Base-by-base conservation (phyloP, 768 basidiomycete species). In the Wakefieldia striispora region DNA sequence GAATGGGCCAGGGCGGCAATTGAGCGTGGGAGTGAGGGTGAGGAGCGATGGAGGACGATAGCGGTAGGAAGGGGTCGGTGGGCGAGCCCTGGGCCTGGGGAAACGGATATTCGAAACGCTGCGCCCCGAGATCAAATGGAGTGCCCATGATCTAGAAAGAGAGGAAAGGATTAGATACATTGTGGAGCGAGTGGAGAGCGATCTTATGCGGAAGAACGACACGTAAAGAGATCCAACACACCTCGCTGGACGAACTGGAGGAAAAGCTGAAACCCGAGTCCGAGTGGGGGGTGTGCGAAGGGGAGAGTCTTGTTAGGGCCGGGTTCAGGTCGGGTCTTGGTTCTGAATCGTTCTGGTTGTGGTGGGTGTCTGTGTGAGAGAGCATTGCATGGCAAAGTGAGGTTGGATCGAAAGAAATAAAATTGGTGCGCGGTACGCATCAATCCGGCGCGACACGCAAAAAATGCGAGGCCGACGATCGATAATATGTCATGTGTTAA, bases 61-160 rank as follows among this genome's bases (percentile, higher is more conserved):
- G 52, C 3, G 65, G 61, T 1, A 51, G 26, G 41, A 63, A 66
- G 0, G 56, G 47, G 51, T 68, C 66, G 6, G 58, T 62, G 9
- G 66, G 61, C 0, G 68, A 58, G 48, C 54, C 57, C 58, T 68
- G 68, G 38, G 63, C 48, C 12, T 56, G 44, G 47, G 66, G 66
- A 40, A 68, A 68, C 0, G 66, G 66, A 39, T 68, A 68, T 43
- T 68, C 66, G 56, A 66, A 68, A 23, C 63, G 66, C 17, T 51
- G 66, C 19, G 66, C 53, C 35, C 66, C 68, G 37, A 66, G 58
- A 60, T 69, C 66, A 45, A 68, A 68, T 9, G 66, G 66, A 0
- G 66, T 68, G 41, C 66, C 57, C 51, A 69, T 62, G 47, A 68
- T 69, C 66, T 68, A 35, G 27, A 36, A 36, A 41, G 34, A 23